A percentile compares a stretch with the other conserved stretches of the same genome.
Conservation (phyloP, 2,329 filamentous ascomycete genomes). For the Cercospora zeae-maydis region DNA sequence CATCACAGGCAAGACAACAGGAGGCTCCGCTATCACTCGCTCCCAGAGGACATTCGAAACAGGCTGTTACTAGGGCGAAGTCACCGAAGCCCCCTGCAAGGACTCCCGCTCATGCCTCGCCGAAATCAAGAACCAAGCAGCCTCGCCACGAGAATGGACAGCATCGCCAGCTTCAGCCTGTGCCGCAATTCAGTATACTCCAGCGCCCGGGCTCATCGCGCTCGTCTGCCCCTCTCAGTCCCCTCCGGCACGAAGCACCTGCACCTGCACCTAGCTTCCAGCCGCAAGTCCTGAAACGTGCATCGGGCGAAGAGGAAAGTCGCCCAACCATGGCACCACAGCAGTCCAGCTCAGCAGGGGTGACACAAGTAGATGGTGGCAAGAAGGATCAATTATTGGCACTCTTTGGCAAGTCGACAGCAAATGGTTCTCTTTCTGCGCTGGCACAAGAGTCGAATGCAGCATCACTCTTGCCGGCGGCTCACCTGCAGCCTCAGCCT, state of each 20-base stretch:
- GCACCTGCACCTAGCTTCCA: conserved; percentile 23
- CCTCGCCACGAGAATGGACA: conserved; percentile 7
- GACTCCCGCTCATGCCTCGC: conserved; percentile 13
- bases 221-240: conserved; percentile 23
- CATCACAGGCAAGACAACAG: conserved; percentile 15
- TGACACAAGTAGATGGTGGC: conserved; percentile 7
- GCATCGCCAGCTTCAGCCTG: conserved; percentile 17
- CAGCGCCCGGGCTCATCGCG: conserved; percentile 29
- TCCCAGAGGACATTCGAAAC: background rate
- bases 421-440: conserved; percentile 1
- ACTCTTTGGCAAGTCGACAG: conserved; percentile 27
- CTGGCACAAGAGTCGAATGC: background rate
- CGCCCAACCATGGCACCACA: conserved; percentile 9
- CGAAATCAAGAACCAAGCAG: conserved; percentile 14
- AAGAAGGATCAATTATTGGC: conserved; percentile 33
- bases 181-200: conserved; percentile 32
- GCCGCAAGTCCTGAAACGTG: conserved; percentile 33
- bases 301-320: conserved; percentile 19
- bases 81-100: conserved; percentile 7
- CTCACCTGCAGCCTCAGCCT: background rate
- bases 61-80: background rate
- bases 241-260: conserved; percentile 25
- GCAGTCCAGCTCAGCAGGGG: background rate
- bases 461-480: background rate
- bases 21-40: background rate